These are phyloP conservation scores for Castanea mollissima DNA, from an alignment of 306 rosid species.

Conservation along the genomic window DNA sequence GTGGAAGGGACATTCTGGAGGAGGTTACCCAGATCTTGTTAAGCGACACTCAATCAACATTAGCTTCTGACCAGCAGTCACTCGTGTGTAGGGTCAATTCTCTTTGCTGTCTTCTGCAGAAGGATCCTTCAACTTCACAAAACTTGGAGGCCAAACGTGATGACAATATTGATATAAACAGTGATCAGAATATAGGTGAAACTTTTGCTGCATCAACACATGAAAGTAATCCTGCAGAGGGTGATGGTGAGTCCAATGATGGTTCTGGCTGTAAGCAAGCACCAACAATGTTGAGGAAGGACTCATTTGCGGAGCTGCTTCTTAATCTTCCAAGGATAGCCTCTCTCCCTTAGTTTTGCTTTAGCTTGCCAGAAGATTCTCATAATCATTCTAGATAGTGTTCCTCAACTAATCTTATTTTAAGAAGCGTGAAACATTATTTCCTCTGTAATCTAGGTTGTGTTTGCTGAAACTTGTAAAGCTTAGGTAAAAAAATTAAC, in stretches of 20 bases:
- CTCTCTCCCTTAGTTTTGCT: slow-evolving; percentile 67
- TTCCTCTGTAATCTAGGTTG: slow-evolving; percentile 27
- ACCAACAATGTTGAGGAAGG: slow-evolving; percentile 52
- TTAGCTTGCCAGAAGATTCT: slow-evolving; percentile 45
- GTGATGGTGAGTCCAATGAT: slow-evolving; percentile 27
- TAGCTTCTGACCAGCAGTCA: slow-evolving; percentile 53
- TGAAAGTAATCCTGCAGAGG: slow-evolving; percentile 29
- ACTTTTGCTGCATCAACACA: slow-evolving; percentile 17
- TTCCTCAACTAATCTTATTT: neutral
- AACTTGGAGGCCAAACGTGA: slow-evolving; percentile 22
- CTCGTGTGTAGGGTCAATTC: slow-evolving; percentile 78
- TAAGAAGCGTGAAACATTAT: slow-evolving; percentile 3
- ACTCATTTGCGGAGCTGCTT: slow-evolving; percentile 68
- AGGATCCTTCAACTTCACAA: slow-evolving; percentile 45
- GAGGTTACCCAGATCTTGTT: slow-evolving; percentile 64
- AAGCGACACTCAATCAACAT: slow-evolving; percentile 42
- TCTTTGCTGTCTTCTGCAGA: slow-evolving; percentile 66
- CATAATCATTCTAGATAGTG: slow-evolving; percentile 41
- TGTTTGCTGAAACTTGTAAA: slow-evolving; percentile 12
- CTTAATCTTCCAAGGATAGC: slow-evolving; percentile 76
- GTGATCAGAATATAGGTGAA: slow-evolving; percentile 21
- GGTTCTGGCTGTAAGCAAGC: slow-evolving; percentile 39
- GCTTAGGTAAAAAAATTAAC: slow-evolving; percentile 29
- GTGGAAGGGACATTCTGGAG: slow-evolving; percentile 46
- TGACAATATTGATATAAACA: neutral